phyloP scores from a whole-genome alignment of 768 basidiomycete species.

The Leucocoprinus birnbaumii region DNA sequence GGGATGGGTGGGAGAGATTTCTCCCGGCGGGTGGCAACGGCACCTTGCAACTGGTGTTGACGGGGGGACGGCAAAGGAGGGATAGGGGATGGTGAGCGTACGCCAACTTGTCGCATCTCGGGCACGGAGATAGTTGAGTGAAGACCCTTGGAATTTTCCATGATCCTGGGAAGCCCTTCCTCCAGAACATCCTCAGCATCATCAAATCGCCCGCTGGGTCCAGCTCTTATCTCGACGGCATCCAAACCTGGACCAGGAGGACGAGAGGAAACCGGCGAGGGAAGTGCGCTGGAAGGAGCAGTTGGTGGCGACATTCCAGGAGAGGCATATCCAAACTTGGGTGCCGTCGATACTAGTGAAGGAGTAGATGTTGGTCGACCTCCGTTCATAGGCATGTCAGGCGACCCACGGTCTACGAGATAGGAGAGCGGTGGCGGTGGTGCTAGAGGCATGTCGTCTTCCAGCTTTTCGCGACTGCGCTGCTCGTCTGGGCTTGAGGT shows the following conservation, averaged over 20 bases:
- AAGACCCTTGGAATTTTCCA: constrained; percentile 33
- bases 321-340: constrained; percentile 50
- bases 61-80: constrained; percentile 22
- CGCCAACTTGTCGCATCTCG: constrained; percentile 47
- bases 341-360: constrained; percentile 61
- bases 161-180: constrained; percentile 26
- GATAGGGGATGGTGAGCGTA: constrained; percentile 26
- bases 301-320: constrained; percentile 73
- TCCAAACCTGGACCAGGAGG: constrained; percentile 42
- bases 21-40: constrained; percentile 42
- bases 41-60: constrained; percentile 16
- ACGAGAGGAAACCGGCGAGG: constrained; percentile 74
- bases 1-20: constrained; percentile 82
- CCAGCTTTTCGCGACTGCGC: constrained; percentile 37
- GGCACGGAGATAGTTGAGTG: constrained; percentile 60
- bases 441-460: constrained; percentile 76
- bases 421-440: constrained; percentile 93
- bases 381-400: constrained; percentile 32
- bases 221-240: constrained; percentile 36
- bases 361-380: constrained; percentile 67
- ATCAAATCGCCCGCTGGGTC: constrained; percentile 41
- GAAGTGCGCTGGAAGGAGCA: constrained; percentile 70
- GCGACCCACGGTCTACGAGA: constrained; percentile 66
- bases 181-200: constrained; percentile 22
- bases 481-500: constrained; percentile 27